Evolutionary conservation across 306 rosid genomes (phyloP), one percentile per base, ranked within the genome.

Genomic region (Vigna reflexopilosa): DNA sequence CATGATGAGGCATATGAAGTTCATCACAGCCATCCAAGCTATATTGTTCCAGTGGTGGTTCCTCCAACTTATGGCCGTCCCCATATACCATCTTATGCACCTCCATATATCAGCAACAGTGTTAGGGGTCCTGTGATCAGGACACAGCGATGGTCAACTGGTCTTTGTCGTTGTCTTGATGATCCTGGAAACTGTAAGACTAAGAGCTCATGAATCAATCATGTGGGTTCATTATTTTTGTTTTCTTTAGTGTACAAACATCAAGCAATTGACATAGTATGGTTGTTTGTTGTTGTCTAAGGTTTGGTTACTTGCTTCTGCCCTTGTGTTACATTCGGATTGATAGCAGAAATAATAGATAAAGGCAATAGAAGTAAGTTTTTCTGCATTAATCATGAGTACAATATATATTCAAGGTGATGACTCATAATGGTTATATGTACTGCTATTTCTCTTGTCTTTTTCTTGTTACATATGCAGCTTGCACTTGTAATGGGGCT

Each of bases 251-350:
- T 26, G 28, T 61, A 28, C 14, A 15, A 61, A 45, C 10, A 70
- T 22, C 6, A 49, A 56, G 1, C 17, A 71, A 3, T 32, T 69
- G 11, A 64, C 51, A 45, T 40, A 34, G n/a, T 44, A 5, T 15
- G 56, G 7, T 13, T 45, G 57, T 58, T 15, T 54, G 2, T 16
- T 45, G 63, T 64, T 45, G 57, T 64, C 19, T 22, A 64, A 91
- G 97, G 91, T 80, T 16, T 88, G 67, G 89, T 89, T 42, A 91
- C 97, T 80, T 83, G 80, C 74, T 78, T 68, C 77, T 91, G 94
- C 81, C 94, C 97, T 45, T 89, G 92, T 74, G 76, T 89, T 82
- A 88, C 97, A 4, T 91, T 91, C 72, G 94, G 97, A 34, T 73
- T 78, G 84, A 85, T 91, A 17, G 88, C 94, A 56, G 91, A 89